Evolutionary conservation across 1,284 basidiomycete species (phyloP).

Genomic region (Moesziomyces sp.): DNA sequence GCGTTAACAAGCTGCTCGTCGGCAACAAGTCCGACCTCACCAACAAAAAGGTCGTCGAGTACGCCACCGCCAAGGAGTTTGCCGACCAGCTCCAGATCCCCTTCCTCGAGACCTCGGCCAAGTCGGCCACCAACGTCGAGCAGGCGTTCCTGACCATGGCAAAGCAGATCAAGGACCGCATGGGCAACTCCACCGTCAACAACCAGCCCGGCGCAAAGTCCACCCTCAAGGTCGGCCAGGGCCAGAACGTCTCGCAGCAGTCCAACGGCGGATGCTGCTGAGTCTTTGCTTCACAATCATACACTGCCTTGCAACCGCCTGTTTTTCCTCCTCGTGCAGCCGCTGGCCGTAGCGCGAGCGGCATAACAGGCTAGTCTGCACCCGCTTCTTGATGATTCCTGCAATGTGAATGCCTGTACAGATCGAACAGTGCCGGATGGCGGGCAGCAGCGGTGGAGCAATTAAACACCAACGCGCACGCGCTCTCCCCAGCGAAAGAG

Average conservation of each 20-base stretch:
- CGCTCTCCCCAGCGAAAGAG: no score
- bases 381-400: not conserved
- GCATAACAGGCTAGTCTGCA: not conserved
- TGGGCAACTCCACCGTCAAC: slow-evolving; percentile 64
- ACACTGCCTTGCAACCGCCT: not conserved
- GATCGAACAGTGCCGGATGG: not conserved
- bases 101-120: slow-evolving; percentile 70
- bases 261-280: slow-evolving; percentile 64
- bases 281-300: not conserved
- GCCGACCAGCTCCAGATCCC: slow-evolving; percentile 68
- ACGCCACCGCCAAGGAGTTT: slow-evolving; percentile 87
- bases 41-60: slow-evolving; percentile 98
- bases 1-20: slow-evolving; percentile 96
- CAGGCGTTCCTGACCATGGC: slow-evolving; percentile 71
- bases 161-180: slow-evolving; percentile 68
- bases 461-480: no score
- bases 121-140: slow-evolving; percentile 70
- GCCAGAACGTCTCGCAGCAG: slow-evolving; percentile 62
- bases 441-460: no score
- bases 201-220: slow-evolving; percentile 63
- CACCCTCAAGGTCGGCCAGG: slow-evolving; percentile 65
- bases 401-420: slow-evolving; percentile 33
- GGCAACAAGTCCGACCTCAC: slow-evolving; percentile 98
- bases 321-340: not conserved
- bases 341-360: not conserved